Evolutionary conservation across 2,329 filamentous ascomycete genomes (phyloP).

Genomic region (Arthrobotrys musiformis): DNA sequence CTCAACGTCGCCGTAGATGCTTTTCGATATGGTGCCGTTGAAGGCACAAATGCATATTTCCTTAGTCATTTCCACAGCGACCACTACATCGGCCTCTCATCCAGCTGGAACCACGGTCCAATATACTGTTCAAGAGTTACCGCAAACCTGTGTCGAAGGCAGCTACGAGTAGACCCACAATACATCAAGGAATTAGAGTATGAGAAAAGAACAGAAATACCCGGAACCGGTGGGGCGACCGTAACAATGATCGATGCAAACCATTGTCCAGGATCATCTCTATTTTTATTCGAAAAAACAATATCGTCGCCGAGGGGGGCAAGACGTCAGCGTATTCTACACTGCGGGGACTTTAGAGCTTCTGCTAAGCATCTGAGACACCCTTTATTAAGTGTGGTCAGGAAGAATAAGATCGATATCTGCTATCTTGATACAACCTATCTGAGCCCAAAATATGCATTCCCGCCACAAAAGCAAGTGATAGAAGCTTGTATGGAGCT

Average conservation of each 20-base stretch:
- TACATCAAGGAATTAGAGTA: conserved; percentile 89
- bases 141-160: conserved; percentile 85
- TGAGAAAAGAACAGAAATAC: conserved; percentile 80
- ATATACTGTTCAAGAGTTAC: conserved; percentile 97
- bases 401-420: conserved; percentile 88
- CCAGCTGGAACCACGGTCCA: conserved; percentile 88
- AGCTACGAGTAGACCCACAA: conserved; percentile 84
- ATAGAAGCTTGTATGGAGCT: conserved; percentile 87
- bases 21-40: conserved; percentile 91
- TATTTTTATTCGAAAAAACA: conserved; percentile 89
- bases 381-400: conserved; percentile 72
- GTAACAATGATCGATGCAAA: conserved; percentile 98
- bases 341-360: conserved; percentile 95
- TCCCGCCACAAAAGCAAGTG: conserved; percentile 87
- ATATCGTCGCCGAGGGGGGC: conserved; percentile 66
- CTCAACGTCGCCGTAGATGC: conserved; percentile 95
- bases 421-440: conserved; percentile 99
- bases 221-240: conserved; percentile 80
- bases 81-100: conserved; percentile 91
- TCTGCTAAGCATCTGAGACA: conserved; percentile 86
- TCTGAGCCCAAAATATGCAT: conserved; percentile 92
- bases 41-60: conserved; percentile 94
- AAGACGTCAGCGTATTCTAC: conserved; percentile 80
- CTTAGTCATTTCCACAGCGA: conserved; percentile 98
- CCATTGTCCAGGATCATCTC: conserved; percentile 92